phyloP scores from a whole-genome alignment of 768 basidiomycete genomes.

The Xerocomellus chrysenteron region DNA sequence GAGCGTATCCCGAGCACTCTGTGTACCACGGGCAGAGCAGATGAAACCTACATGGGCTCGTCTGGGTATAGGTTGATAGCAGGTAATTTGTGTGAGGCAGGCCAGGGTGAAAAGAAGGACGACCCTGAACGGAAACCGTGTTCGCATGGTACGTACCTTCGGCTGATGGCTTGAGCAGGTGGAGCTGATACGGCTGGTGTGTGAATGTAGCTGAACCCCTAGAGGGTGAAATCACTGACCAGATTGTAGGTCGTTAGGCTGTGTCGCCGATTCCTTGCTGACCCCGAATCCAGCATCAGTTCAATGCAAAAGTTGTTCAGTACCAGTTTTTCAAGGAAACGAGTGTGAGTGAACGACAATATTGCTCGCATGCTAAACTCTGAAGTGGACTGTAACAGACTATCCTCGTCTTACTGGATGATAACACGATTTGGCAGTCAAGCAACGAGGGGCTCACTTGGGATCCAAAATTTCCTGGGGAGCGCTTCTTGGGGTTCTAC shows the following conservation, averaged over 20 bases:
- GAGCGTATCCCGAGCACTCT: constrained; percentile 81
- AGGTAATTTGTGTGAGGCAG: constrained; percentile 80
- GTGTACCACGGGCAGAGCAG: constrained; percentile 50
- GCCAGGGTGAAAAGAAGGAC: constrained; percentile 64
- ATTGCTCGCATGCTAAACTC: background rate
- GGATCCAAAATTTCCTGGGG: constrained; percentile 58
- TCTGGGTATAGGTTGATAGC: constrained; percentile 92
- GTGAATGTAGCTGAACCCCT: constrained; percentile 62
- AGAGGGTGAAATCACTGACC: constrained; percentile 77
- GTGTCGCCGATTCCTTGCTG: background rate
- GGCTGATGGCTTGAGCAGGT: background rate
- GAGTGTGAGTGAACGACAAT: constrained; percentile 42
- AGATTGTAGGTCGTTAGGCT: constrained; percentile 50
- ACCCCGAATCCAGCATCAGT: constrained; percentile 55
- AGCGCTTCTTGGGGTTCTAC: constrained; percentile 78
- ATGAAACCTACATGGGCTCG: constrained; percentile 77
- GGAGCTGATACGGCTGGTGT: background rate
- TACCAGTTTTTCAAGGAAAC: constrained; percentile 85
- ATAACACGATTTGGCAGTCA: constrained; percentile 88
- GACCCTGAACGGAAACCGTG: constrained; percentile 70
- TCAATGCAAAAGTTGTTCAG: constrained; percentile 64
- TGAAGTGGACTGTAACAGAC: constrained; percentile 45
- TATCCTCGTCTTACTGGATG: constrained; percentile 75
- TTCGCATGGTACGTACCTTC: constrained; percentile 53
- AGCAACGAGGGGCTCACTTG: constrained; percentile 94